phyloP scores from a whole-genome alignment of 345 rosid species.

The Chamaenerion angustifolium region DNA sequence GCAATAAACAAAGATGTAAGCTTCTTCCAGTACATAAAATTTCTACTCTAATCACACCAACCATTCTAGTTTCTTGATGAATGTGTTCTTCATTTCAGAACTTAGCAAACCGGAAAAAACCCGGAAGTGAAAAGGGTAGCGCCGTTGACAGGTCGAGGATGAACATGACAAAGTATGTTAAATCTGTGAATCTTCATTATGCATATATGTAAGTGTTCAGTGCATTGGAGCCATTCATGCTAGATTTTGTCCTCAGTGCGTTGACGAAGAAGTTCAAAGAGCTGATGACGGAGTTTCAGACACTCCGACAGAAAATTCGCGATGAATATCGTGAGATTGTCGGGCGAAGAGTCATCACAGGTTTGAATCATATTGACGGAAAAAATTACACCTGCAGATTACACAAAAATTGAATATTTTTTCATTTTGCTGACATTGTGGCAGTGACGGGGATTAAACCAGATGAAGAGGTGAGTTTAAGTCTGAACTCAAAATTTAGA shows the following conservation, averaged over 20 bases:
- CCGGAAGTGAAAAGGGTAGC: slow-evolving; percentile 85
- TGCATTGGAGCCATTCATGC: not conserved
- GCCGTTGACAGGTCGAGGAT: slow-evolving; percentile 80
- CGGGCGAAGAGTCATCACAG: slow-evolving; percentile 79
- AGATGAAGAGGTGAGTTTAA: slow-evolving; percentile 46
- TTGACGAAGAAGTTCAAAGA: slow-evolving; percentile 46
- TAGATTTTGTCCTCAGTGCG: slow-evolving; percentile 30
- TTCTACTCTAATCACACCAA: slow-evolving; percentile 1
- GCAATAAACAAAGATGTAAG: slow-evolving; percentile 66
- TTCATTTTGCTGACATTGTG: not conserved
- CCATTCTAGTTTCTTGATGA: slow-evolving; percentile 3
- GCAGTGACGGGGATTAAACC: slow-evolving; percentile 57
- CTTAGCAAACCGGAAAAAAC: slow-evolving; percentile 69
- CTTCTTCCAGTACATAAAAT: not conserved
- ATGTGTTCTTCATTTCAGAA: slow-evolving; percentile 31
- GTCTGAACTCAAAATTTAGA: slow-evolving; percentile 4
- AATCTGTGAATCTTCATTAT: not conserved
- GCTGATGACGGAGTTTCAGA: slow-evolving; percentile 86
- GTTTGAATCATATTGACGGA: slow-evolving; percentile 14
- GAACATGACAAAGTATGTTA: slow-evolving; percentile 57
- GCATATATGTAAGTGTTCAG: not conserved
- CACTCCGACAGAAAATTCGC: slow-evolving; percentile 68
- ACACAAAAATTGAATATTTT: not conserved
- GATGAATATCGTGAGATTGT: slow-evolving; percentile 88
- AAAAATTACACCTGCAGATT: not conserved